Evolutionary conservation across 1,284 basidiomycete genomes (phyloP), one percentile per base, ranked within the genome.

Genomic region (Tremellales sp.): DNA sequence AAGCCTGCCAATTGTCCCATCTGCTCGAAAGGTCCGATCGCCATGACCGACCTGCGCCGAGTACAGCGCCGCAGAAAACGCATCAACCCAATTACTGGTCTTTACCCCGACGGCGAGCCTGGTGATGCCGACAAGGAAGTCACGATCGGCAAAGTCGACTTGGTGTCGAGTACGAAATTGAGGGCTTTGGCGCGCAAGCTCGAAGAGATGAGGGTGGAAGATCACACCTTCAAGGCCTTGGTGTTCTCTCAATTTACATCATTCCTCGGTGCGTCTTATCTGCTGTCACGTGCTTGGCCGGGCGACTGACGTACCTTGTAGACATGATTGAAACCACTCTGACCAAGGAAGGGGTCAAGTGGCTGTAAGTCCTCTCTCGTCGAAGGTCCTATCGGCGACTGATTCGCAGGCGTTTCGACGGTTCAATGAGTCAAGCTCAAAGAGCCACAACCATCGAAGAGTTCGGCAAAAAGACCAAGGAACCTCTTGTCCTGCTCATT

Each of bases 341-440:
- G 53, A 80, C 85, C 37, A 82, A 87, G 39, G 87, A 90, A 62
- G 77, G 78, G 2, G 80, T 91, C 57, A 75, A 81, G 26, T 87
- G 84, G 73, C 84, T 84, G 57, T 66, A 42, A 57, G 64, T 64
- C 4, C 19, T 21, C 19, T 17, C 7, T 13, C 29, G 29, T 8
- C 29, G 29, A 10, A n/a, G 29, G 10, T 39, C 19, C 7, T 39
- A 21, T n/a, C 11, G 36, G 19, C 17, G 15, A 26, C 43, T 33
- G 21, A 46, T 48, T n/a, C 5, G 15, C 39, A 70, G 68, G 58
- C 82, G 91, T n/a, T 87, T 97, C 54, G 94, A 98, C 69, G 94
- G 94, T 2, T 82, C 87, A 0, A 94, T 97, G 85, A 85, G 86
- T 60, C 80, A 96, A 58, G 87, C 86, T 70, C 86, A 87, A 67